Evolutionary conservation across 495 filamentous ascomycete species (phyloP).

Genomic region (Aspergillus bridgeri): DNA sequence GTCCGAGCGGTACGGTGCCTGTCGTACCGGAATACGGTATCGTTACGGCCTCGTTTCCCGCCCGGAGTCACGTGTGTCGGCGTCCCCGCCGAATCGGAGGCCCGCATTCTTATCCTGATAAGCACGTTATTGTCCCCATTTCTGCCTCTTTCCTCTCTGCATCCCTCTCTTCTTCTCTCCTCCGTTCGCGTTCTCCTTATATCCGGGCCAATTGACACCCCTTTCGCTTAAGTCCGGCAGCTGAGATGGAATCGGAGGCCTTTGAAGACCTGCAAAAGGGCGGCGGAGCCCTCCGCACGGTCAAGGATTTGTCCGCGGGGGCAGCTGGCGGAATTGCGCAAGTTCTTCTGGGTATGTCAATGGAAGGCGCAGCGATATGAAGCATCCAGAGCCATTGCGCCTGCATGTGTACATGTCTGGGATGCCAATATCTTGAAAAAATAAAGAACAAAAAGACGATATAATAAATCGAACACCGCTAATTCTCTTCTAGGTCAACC

Average conservation of each 20-base stretch:
- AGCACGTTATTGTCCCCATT: slow-evolving; percentile 17
- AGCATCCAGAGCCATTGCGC: background rate
- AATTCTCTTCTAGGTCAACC: background rate
- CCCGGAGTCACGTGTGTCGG: slow-evolving; percentile 34
- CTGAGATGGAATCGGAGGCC: slow-evolving; percentile 35
- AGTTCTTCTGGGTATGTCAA: slow-evolving; percentile 80
- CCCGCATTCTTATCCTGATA: slow-evolving; percentile 27
- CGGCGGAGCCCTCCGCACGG: slow-evolving; percentile 50
- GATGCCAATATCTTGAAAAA: no score
- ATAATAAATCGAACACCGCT: no score
- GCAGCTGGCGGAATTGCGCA: slow-evolving; percentile 91
- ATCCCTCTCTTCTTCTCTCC: no score
- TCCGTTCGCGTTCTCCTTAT: slow-evolving; percentile 2
- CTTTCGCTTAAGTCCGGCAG: background rate
- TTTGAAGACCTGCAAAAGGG: slow-evolving; percentile 38
- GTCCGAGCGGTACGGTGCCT: no score
- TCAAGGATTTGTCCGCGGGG: slow-evolving; percentile 90
- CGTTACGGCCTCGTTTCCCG: slow-evolving; percentile 24
- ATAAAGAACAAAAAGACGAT: no score
- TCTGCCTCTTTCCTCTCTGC: slow-evolving; percentile 10
- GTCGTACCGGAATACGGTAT: background rate
- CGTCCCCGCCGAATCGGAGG: slow-evolving; percentile 32
- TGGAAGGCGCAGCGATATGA: background rate
- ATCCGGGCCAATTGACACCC: background rate
- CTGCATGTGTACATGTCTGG: no score